These are phyloP conservation scores for Solanum rostratum DNA, from an alignment of 257 asterid species.

Conservation along the genomic window DNA sequence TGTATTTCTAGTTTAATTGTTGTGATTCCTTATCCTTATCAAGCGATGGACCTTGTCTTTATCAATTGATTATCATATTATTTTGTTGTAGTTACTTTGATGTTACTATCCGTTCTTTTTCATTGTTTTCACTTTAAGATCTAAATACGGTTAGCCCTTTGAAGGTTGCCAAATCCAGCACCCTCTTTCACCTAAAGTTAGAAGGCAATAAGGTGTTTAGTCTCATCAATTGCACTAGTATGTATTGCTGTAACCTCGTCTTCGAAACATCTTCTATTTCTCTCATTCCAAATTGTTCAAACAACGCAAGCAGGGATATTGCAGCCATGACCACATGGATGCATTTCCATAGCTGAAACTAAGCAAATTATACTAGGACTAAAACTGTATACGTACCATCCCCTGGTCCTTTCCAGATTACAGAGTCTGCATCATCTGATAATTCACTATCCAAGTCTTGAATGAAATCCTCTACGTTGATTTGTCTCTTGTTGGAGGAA, in stretches of 20 bases:
- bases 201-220: no score
- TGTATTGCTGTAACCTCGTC: no score
- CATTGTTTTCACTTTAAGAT: neutral
- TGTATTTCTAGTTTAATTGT: neutral
- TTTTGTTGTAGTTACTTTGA: no score
- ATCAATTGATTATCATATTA: neutral
- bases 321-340: neutral
- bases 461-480: neutral
- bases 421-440: neutral
- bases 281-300: no score
- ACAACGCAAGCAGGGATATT: no score
- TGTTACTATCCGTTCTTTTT: neutral
- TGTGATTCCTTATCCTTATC: neutral
- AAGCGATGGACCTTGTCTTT: no score
- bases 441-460: neutral
- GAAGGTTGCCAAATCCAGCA: neutral
- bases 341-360: neutral
- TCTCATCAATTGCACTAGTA: no score
- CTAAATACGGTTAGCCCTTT: neutral
- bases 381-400: neutral
- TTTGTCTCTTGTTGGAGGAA: neutral
- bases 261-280: neutral
- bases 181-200: no score
- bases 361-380: neutral
- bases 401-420: neutral